These are phyloP conservation scores for Geranium incanum DNA, from an alignment of 441 rosid genomes.

Conservation along the genomic window DNA sequence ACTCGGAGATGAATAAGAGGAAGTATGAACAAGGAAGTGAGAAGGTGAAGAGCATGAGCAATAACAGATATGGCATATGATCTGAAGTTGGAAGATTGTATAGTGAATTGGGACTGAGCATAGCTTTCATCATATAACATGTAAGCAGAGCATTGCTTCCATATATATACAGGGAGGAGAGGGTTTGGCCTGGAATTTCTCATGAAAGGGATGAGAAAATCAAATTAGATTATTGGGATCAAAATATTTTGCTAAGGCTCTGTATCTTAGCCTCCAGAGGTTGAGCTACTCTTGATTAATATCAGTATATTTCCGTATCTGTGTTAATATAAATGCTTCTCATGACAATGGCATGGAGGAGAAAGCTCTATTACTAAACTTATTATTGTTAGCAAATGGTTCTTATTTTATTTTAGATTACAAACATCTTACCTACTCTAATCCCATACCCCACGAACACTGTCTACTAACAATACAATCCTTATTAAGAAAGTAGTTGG, in stretches of 20 bases:
- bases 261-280: not conserved
- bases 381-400: too few relatives aligned
- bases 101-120: not conserved
- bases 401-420: too few relatives aligned
- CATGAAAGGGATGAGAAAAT: not conserved
- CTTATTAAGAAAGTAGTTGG: too few relatives aligned
- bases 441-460: too few relatives aligned
- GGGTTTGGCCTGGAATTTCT: not conserved
- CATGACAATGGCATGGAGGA: too few relatives aligned
- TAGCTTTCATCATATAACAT: not conserved
- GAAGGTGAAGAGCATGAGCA: not conserved
- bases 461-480: too few relatives aligned
- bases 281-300: not conserved
- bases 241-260: not conserved
- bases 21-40: not conserved
- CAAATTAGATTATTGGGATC: not conserved
- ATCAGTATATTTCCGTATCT: not conserved
- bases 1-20: slow-evolving; percentile 1
- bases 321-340: too few relatives aligned
- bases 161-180: not conserved
- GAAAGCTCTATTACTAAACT: too few relatives aligned
- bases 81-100: slow-evolving; percentile 1
- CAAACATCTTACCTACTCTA: too few relatives aligned
- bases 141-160: not conserved
- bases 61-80: not conserved